phyloP scores from a whole-genome alignment of 345 rosid genomes.

The Kandelia obovata region DNA sequence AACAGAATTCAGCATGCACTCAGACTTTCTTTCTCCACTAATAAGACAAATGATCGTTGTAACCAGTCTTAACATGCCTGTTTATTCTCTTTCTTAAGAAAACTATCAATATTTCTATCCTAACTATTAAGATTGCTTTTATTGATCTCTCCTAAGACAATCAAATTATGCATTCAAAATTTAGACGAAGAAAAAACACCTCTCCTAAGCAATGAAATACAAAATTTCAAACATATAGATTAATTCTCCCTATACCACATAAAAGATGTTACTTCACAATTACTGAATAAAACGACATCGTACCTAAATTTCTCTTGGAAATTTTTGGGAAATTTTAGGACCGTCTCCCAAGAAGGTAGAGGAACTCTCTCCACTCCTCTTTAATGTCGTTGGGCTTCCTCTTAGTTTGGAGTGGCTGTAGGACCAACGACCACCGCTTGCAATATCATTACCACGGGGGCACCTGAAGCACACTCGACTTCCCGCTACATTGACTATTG shows the following conservation, averaged over 20 bases:
- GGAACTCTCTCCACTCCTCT: conserved; percentile 95
- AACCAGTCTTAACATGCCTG: too few species aligned
- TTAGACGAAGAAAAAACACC: neutral
- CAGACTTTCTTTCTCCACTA: too few species aligned
- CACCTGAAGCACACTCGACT: conserved; percentile 92
- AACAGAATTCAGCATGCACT: too few species aligned
- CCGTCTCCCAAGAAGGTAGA: conserved; percentile 62
- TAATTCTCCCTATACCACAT: too few species aligned
- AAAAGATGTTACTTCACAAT: too few species aligned
- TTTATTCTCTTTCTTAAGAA: too few species aligned
- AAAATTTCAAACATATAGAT: neutral
- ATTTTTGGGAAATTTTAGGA: conserved; percentile 86
- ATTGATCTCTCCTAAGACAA: neutral
- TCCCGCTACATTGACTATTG: conserved; percentile 97
- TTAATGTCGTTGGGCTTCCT: conserved; percentile 50
- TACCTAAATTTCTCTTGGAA: conserved; percentile 88
- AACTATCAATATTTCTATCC: too few species aligned
- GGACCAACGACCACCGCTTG: conserved; percentile 89
- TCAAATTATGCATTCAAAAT: neutral
- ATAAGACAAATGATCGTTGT: too few species aligned
- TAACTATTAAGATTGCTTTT: too few species aligned
- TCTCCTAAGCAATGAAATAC: neutral
- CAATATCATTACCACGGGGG: conserved; percentile 90
- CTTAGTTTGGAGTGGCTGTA: conserved; percentile 88
- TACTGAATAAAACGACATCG: too few species aligned